Conservation (phyloP, 257 asterid species). For the Gentiana macrophylla region DNA sequence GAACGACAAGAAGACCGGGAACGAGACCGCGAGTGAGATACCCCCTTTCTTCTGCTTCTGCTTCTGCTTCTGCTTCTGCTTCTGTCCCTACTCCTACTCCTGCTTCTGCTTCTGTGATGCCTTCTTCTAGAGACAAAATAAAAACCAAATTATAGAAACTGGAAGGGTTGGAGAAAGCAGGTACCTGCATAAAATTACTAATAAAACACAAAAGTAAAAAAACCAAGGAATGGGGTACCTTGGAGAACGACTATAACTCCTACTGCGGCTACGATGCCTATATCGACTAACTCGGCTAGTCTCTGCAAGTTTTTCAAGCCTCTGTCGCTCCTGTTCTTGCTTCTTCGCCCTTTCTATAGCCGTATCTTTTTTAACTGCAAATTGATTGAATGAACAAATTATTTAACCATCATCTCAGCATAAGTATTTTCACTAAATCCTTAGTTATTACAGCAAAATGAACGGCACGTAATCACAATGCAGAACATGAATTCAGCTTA, state of each 20-base stretch:
- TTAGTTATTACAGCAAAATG: not conserved
- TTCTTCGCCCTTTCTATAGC: conserved; percentile 88
- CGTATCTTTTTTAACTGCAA: conserved; percentile 86
- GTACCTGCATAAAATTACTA: not conserved
- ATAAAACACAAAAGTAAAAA: not conserved
- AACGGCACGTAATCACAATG: not conserved
- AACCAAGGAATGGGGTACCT: conserved; percentile 30
- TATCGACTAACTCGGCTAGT: conserved; percentile 49
- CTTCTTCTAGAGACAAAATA: conserved; percentile 31
- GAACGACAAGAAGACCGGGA: conserved; percentile 32
- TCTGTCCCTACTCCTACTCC: conserved; percentile 42
- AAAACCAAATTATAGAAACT: not conserved
- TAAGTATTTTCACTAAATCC: no score
- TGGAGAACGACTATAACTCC: conserved; percentile 76
- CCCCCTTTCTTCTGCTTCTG: conserved; percentile 48
- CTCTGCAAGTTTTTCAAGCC: conserved; percentile 92
- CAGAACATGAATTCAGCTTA: conserved; percentile 34
- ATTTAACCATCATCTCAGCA: no score
- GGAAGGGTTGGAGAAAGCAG: no score
- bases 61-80: not conserved
- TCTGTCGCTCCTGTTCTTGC: conserved; percentile 80
- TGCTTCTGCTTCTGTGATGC: conserved; percentile 59
- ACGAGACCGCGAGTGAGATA: conserved; percentile 37
- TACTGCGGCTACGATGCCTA: conserved; percentile 63
- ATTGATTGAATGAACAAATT: not conserved